Base-by-base conservation (phyloP, 306 rosid species). In the Corylus heterophylla region DNA sequence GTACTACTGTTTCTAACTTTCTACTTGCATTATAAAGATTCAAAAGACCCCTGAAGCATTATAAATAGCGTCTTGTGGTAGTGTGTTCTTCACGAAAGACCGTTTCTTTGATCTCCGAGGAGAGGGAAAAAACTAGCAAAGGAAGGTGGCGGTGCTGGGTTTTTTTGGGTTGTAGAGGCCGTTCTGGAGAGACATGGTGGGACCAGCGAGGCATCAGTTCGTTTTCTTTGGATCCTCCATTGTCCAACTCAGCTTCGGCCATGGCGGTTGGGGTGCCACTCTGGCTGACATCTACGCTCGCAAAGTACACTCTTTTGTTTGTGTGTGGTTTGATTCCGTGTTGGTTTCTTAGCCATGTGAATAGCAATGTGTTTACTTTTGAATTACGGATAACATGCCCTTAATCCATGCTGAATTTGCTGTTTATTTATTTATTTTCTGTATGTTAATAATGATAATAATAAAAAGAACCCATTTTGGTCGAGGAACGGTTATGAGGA, bases 211-310 rank as follows among this genome's bases (percentile, higher is more conserved):
- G 78, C 98, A 96, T 52, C 94, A 81, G 44, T 89, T 95, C 74
- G 94, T 93, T 79, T 94, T 95, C 20, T 95, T 95, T 9, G 98
- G 99, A 76, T 95, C 99, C 42, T 95, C 98, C 86, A 91, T 95
- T 13, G 97, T 93, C 10, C 99, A 95, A 78, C 83, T 95, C 2
- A 83, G 97, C 89, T 91, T 80, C 88, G 54, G 92, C 77, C 84
- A 88, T 83, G 89, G 92, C 58, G 98, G 99, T 74, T 95, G 99
- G 99, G 99, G 94, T 27, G 66, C 98, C 49, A 81, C 80, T 76
- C 99, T 95, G 56, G 76, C 97, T 20, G 96, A 93, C 82, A 82
- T 95, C 74, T 95, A 91, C 82, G 83, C 97, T 74, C 99, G 98
- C 51, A 91, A 92, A 86, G 98, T 92, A 86, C 4, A 59, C 25